These are phyloP conservation scores for Teunomyces stri DNA, from an alignment of 805 yeast genomes.

Conservation along the genomic window DNA sequence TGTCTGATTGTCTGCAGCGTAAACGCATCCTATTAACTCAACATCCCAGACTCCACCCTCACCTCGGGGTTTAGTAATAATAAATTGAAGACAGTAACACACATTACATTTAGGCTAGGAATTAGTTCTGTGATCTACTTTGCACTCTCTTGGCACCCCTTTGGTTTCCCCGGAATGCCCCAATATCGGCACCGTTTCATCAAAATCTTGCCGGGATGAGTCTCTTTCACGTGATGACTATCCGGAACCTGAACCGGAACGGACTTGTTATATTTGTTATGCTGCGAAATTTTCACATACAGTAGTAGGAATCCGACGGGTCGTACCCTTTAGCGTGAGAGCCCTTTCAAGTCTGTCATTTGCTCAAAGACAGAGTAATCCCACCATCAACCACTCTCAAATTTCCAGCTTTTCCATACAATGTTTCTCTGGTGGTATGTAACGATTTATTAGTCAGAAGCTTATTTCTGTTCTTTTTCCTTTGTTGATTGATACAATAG, in stretches of 20 bases:
- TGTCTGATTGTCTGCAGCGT: neutral
- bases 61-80: neutral
- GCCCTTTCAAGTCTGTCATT: too few species aligned
- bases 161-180: neutral
- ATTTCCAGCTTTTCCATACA: too few species aligned
- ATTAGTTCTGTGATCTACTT: neutral
- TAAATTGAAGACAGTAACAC: neutral
- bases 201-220: neutral
- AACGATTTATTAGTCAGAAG: too few species aligned
- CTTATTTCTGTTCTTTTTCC: too few species aligned
- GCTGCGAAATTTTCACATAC: too few species aligned
- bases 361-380: too few species aligned
- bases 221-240: neutral
- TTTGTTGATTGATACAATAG: too few species aligned
- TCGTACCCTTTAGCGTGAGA: too few species aligned
- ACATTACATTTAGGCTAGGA: neutral
- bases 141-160: neutral
- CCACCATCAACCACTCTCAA: too few species aligned
- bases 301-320: too few species aligned
- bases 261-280: neutral
- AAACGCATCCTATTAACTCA: neutral
- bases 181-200: neutral
- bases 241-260: constrained; percentile 43
- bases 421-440: too few species aligned
- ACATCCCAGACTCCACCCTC: neutral